Evolutionary conservation across 2,329 filamentous ascomycete genomes (phyloP).

Genomic region (Beauveria varroae): DNA sequence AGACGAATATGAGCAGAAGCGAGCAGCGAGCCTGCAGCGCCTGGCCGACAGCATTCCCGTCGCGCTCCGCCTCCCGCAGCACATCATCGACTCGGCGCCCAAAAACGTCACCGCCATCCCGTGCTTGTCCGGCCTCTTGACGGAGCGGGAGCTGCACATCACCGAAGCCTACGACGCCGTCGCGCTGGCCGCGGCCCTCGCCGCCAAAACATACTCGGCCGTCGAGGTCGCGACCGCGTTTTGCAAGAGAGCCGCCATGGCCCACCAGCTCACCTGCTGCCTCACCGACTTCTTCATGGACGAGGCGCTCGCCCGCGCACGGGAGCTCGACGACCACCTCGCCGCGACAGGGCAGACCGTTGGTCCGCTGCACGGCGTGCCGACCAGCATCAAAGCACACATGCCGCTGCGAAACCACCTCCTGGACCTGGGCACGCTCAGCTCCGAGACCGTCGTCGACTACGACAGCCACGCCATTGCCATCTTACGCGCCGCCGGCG

Average conservation of each 20-base stretch:
- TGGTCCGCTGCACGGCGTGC: slow-evolving; percentile 51
- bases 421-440: slow-evolving; percentile 43
- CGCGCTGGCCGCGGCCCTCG: slow-evolving; percentile 32
- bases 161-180: slow-evolving; percentile 39
- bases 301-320: slow-evolving; percentile 34
- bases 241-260: slow-evolving; percentile 42
- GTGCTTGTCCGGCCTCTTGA: slow-evolving; percentile 34
- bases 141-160: slow-evolving; percentile 36
- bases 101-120: slow-evolving; percentile 28
- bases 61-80: slow-evolving; percentile 21
- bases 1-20: slow-evolving; percentile 1
- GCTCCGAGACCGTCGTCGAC: slow-evolving; percentile 40
- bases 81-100: slow-evolving; percentile 21
- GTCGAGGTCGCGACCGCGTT: slow-evolving; percentile 40
- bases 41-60: slow-evolving; percentile 26
- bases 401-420: slow-evolving; percentile 47
- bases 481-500: slow-evolving; percentile 49
- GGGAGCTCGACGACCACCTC: slow-evolving; percentile 34
- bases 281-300: slow-evolving; percentile 45
- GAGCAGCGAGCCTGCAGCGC: slow-evolving; percentile 19
- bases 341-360: slow-evolving; percentile 30
- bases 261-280: slow-evolving; percentile 49
- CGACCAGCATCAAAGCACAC: slow-evolving; percentile 49
- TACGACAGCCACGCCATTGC: slow-evolving; percentile 50
- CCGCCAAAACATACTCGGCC: slow-evolving; percentile 26